A percentile compares a stretch with the other conserved stretches of the same genome.
These are phyloP conservation scores for Hibiscus trionum DNA, from an alignment of 345 rosid genomes.

Conservation along the genomic window DNA sequence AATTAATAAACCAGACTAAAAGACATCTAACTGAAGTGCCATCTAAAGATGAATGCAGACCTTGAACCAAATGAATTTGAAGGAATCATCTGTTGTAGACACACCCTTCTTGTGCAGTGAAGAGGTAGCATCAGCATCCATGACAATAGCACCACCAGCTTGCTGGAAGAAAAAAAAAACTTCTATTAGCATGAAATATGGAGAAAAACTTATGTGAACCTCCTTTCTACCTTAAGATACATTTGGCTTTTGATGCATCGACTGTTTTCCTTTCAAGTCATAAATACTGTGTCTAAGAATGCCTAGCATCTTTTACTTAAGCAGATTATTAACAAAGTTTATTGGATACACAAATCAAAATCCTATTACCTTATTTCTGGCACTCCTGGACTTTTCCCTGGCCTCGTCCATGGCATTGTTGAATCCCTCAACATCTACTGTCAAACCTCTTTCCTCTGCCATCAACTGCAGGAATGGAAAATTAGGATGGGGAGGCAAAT, in stretches of 20 bases:
- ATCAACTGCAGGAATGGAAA: conserved; percentile 48
- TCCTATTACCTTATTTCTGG: conserved; percentile 65
- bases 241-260: neutral
- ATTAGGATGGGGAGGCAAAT: conserved; percentile 12
- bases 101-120: conserved; percentile 69
- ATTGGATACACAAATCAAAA: neutral
- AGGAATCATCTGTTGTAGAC: conserved; percentile 68
- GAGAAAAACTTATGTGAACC: neutral
- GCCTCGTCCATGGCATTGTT: conserved; percentile 85
- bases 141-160: conserved; percentile 75
- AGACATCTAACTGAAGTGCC: neutral
- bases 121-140: conserved; percentile 96
- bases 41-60: conserved; percentile 18
- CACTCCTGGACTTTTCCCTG: conserved; percentile 88
- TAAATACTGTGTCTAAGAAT: neutral
- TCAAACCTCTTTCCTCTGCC: conserved; percentile 81
- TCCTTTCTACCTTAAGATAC: neutral
- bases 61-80: conserved; percentile 65
- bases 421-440: conserved; percentile 79
- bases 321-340: neutral
- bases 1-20: neutral
- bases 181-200: neutral
- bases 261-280: neutral
- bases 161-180: conserved; percentile 40
- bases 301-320: neutral